A percentile compares a stretch with the other conserved stretches of the same genome.
Conservation (phyloP, 1,284 basidiomycete species). For the Mrakiaceae sp. region DNA sequence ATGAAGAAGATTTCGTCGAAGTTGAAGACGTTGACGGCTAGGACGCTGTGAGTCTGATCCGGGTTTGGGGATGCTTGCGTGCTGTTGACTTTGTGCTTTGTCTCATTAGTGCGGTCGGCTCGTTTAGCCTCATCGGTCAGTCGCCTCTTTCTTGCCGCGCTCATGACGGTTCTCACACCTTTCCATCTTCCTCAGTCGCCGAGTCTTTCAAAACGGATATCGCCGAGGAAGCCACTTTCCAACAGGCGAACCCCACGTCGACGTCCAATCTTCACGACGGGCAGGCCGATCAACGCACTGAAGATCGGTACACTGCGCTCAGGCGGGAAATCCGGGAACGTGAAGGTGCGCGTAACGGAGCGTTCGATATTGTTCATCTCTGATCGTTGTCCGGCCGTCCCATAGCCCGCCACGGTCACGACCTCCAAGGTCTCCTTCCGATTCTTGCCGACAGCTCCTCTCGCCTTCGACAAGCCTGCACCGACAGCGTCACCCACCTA, state of each 20-base stretch:
- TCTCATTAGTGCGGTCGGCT: too few species aligned
- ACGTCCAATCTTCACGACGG: too few species aligned
- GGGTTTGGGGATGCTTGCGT: not conserved
- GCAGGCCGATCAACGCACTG: too few species aligned
- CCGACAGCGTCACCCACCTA: constrained; percentile 33
- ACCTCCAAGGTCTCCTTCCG: constrained; percentile 42
- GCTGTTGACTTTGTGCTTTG: not conserved
- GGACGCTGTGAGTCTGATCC: constrained; percentile 21
- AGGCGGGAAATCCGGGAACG: not conserved
- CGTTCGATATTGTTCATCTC: too few species aligned
- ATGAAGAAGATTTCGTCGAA: constrained; percentile 28
- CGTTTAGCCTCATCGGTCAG: too few species aligned
- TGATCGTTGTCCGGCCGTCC: too few species aligned
- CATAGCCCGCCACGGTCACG: constrained; percentile 31
- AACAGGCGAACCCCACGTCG: too few species aligned
- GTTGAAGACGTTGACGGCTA: constrained; percentile 27
- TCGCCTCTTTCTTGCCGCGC: too few species aligned
- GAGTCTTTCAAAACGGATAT: too few species aligned
- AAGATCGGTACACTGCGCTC: not conserved
- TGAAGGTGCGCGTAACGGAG: constrained; percentile 24
- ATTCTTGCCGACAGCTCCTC: constrained; percentile 39
- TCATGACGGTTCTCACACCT: too few species aligned
- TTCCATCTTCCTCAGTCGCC: too few species aligned
- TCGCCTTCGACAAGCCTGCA: constrained; percentile 37
- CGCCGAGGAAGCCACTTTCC: too few species aligned